These are phyloP conservation scores for Trichoderma pleuroti DNA, from an alignment of 2,329 filamentous ascomycete genomes.

Conservation along the genomic window DNA sequence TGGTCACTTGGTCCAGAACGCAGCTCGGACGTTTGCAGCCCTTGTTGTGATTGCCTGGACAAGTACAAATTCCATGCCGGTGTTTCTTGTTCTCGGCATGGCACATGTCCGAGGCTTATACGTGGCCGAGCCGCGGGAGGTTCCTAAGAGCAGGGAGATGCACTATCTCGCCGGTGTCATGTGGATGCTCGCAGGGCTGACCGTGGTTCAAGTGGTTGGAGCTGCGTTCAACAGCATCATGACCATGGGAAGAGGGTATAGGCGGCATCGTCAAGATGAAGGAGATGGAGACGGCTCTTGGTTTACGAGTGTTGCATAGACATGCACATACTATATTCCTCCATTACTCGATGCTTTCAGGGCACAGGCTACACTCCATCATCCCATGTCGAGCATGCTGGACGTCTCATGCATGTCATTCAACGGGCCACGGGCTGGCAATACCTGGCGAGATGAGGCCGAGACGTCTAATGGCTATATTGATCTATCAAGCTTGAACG, in stretches of 20 bases:
- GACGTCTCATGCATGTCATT: neutral
- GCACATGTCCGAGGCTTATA: neutral
- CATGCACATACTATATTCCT: neutral
- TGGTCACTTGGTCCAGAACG: neutral
- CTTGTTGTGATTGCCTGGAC: neutral
- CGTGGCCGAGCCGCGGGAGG: accelerated
- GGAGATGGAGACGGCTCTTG: neutral
- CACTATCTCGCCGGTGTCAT: neutral
- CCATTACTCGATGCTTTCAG: neutral
- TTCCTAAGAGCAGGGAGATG: neutral
- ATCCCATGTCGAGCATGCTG: neutral
- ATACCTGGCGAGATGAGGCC: neutral
- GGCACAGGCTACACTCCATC: neutral
- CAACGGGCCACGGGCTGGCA: neutral
- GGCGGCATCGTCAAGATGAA: neutral
- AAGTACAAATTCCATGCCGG: neutral
- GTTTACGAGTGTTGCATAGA: neutral
- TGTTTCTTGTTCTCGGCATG: neutral
- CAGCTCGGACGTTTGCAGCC: neutral
- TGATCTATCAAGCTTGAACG: neutral
- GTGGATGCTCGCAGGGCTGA: neutral
- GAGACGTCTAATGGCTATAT: slow-evolving; percentile 6
- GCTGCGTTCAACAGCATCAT: neutral
- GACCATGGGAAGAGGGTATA: neutral
- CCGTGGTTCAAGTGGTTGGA: neutral